Evolutionary conservation across 176 grass and related monocot genomes (phyloP).

Genomic region (Ananas comosus): DNA sequence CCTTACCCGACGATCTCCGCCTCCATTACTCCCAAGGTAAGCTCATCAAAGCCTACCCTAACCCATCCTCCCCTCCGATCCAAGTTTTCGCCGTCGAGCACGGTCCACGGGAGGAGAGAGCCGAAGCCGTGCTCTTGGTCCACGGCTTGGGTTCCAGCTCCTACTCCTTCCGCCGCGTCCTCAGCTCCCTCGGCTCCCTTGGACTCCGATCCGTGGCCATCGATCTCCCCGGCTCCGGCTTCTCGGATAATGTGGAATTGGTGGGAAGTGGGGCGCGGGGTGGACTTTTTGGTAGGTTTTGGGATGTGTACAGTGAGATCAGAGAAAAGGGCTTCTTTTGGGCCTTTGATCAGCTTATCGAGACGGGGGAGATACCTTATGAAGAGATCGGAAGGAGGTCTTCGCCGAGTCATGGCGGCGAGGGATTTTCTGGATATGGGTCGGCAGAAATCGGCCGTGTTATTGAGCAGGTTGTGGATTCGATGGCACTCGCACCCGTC

Average conservation of each 20-base stretch:
- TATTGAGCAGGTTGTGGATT: constrained; percentile 32
- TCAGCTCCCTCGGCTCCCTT: constrained; percentile 26
- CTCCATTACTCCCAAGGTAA: constrained; percentile 40
- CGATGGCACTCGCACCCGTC: constrained; percentile 38
- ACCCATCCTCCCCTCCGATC: constrained; percentile 2
- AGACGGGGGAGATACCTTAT: constrained; percentile 61
- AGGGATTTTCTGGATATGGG: constrained; percentile 23
- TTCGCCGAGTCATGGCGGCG: neutral
- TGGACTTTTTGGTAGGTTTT: constrained; percentile 19
- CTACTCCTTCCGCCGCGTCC: constrained; percentile 54
- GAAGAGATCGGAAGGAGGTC: constrained; percentile 20
- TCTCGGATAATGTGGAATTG: constrained; percentile 27
- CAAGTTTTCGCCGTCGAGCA: constrained; percentile 44
- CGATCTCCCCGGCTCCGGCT: constrained; percentile 53
- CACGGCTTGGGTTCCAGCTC: constrained; percentile 52
- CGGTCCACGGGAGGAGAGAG: constrained; percentile 12
- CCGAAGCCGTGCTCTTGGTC: constrained; percentile 38
- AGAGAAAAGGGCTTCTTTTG: constrained; percentile 57
- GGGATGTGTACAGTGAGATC: constrained; percentile 37
- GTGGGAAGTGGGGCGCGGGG: neutral
- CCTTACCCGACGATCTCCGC: constrained; percentile 35
- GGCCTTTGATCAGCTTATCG: constrained; percentile 68
- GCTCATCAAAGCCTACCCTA: constrained; percentile 12
- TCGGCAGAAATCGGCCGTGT: constrained; percentile 29
- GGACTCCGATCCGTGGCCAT: constrained; percentile 30